These are phyloP conservation scores for Samsoniella hepiali DNA, from an alignment of 2,329 filamentous ascomycete genomes.

Conservation along the genomic window DNA sequence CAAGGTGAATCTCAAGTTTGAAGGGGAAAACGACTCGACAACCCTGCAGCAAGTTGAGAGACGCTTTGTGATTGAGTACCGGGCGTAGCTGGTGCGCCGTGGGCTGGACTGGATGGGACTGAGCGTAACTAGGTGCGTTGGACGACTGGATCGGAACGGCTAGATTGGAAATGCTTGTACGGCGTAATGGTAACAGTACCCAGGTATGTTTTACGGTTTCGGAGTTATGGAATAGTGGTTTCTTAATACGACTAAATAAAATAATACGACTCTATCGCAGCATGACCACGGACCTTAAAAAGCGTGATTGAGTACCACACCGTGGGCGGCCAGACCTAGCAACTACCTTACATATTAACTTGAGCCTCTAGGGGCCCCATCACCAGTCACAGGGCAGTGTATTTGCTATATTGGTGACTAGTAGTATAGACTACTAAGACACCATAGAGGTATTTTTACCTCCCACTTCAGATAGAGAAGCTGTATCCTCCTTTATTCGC, in stretches of 20 bases:
- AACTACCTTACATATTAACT: too few species aligned
- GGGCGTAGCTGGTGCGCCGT: slow-evolving; percentile 29
- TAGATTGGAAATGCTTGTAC: neutral
- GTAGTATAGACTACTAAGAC: too few species aligned
- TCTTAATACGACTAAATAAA: neutral
- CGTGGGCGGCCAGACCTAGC: neutral
- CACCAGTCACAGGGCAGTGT: too few species aligned
- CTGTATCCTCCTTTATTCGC: too few species aligned
- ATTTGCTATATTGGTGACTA: too few species aligned
- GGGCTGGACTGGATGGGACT: neutral
- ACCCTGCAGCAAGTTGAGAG: slow-evolving; percentile 73
- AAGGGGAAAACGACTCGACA: slow-evolving; percentile 71
- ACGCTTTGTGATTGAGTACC: slow-evolving; percentile 73
- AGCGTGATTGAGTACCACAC: neutral
- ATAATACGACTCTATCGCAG: too few species aligned
- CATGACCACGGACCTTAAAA: neutral
- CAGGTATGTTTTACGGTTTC: neutral
- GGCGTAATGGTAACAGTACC: slow-evolving; percentile 8
- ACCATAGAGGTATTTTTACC: too few species aligned
- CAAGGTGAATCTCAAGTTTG: slow-evolving; percentile 68
- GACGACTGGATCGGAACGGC: neutral
- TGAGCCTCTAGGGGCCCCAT: too few species aligned
- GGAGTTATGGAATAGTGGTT: neutral
- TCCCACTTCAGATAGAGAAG: too few species aligned
- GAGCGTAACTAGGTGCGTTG: too few species aligned